A percentile compares a stretch with the other conserved stretches of the same genome.
These are phyloP conservation scores for Talaromyces sp. DNA, from an alignment of 2,329 filamentous ascomycete genomes.

Conservation along the genomic window DNA sequence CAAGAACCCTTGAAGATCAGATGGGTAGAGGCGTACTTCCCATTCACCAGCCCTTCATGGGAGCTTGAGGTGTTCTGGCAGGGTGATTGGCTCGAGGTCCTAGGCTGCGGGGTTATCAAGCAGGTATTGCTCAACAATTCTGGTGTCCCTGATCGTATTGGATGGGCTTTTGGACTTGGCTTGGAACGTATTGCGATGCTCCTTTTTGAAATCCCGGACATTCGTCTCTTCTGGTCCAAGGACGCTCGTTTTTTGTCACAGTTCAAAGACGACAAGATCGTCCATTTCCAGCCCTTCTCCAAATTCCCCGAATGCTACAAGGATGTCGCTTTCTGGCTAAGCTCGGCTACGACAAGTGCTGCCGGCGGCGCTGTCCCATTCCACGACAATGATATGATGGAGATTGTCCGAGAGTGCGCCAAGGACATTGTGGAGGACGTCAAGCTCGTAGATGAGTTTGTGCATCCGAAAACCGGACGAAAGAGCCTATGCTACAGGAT, in stretches of 20 bases:
- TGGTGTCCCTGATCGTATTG: slow-evolving; percentile 69
- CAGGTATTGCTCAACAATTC: slow-evolving; percentile 79
- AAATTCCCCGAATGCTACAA: slow-evolving; percentile 87
- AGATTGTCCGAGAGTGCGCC: slow-evolving; percentile 78
- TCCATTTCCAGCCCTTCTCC: slow-evolving; percentile 80
- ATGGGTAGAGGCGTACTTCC: slow-evolving; percentile 97
- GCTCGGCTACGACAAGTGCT: slow-evolving; percentile 39
- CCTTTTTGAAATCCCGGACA: slow-evolving; percentile 92
- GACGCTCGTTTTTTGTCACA: slow-evolving; percentile 84
- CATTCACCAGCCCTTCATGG: slow-evolving; percentile 93
- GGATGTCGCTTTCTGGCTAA: slow-evolving; percentile 93
- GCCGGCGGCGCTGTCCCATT: slow-evolving; percentile 53
- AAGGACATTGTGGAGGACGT: slow-evolving; percentile 90
- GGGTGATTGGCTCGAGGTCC: slow-evolving; percentile 91
- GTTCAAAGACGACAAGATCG: slow-evolving; percentile 60
- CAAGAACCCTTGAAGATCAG: slow-evolving; percentile 78
- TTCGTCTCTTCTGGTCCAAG: slow-evolving; percentile 90
- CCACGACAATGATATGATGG: slow-evolving; percentile 97
- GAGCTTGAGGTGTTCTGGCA: slow-evolving; percentile 95
- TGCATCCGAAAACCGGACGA: slow-evolving; percentile 78
- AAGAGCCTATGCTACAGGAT: slow-evolving; percentile 89
- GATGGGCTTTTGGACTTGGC: slow-evolving; percentile 95
- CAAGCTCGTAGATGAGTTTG: slow-evolving; percentile 77
- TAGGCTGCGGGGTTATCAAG: slow-evolving; percentile 87
- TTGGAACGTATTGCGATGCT: slow-evolving; percentile 97